Base-by-base conservation (phyloP, 495 filamentous ascomycete species). In the Filosporella fistucella region DNA sequence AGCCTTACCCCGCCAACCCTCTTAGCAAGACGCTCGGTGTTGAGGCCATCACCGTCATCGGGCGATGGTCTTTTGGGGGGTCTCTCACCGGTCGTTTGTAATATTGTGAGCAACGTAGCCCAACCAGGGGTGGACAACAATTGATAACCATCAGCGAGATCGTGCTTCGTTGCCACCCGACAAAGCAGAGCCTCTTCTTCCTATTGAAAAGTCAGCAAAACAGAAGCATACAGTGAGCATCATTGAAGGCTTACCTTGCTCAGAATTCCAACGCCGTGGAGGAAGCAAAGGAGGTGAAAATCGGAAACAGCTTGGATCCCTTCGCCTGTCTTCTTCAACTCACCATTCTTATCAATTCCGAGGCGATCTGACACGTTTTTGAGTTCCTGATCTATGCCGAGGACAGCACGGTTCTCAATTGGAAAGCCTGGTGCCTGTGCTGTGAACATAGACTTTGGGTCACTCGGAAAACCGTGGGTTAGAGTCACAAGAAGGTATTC, bases 1-100 rank as follows among this genome's bases (percentile, higher is more conserved):
- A 96, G 76, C 80, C 88, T 96, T 89, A 95, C 81, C 79, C 87
- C 86, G 85, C 91, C 90, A 76, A 96, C 86, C 77, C 88, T 85
- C 84, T 96, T 96, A 96, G 91, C 82, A 88, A 96, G 86, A 61
- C 83, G 83, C 77, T 87, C 86, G 59, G 63, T 59, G 55, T 56
- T 63, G 55, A 59, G 48, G 46, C 43, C 52, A 56, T 58, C 56
- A 42, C 49, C 49, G 52, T 59, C 52, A 35, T 60, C 59, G 57
- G 69, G 66, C 66, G 72, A 78, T 68, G 75, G 76, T 69, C 89
- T 88, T 73, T 89, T 93, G 63, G 84, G 82, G 83, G 82, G 75
- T 75, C 84, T 86, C 90, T 95, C 90, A 95, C 90, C 88, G 77
- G 86, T 91, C 76, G 89, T 84, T 79, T 88, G 80, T 68, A 97